Percentiles rank a stretch among this genome's conserved stretches.
phyloP scores from a whole-genome alignment of 1,284 basidiomycete species.

The Chiua sp. region DNA sequence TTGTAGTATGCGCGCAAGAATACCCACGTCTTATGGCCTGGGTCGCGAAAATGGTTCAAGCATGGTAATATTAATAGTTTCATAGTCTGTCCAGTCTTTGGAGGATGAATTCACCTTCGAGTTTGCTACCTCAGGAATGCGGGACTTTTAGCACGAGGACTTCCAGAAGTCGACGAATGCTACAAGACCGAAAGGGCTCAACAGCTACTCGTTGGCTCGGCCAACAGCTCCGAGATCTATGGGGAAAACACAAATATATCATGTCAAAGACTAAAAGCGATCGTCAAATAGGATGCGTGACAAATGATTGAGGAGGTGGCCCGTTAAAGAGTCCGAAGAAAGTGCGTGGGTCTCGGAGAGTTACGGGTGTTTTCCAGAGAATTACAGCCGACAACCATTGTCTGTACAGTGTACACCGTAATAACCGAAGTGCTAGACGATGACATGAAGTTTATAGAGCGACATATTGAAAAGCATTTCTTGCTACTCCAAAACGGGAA shows the following conservation, averaged over 20 bases:
- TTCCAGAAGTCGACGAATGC: background rate
- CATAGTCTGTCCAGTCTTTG: background rate
- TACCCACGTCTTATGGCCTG: background rate
- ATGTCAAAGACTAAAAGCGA: background rate
- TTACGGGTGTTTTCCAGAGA: conserved; percentile 7
- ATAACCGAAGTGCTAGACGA: conserved; percentile 3
- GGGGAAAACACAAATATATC: conserved; percentile 8
- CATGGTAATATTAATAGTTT: background rate
- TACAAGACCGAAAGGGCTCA: background rate
- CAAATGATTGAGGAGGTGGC: background rate
- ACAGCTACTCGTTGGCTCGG: background rate
- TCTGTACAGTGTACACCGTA: conserved; percentile 12
- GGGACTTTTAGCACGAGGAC: background rate
- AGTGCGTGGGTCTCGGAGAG: background rate
- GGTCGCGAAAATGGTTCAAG: conserved; percentile 4
- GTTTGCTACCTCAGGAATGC: background rate
- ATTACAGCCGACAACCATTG: conserved; percentile 1
- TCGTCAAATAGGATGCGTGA: background rate
- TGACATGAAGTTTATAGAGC: conserved; percentile 12
- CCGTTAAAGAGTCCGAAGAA: background rate
- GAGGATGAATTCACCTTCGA: background rate
- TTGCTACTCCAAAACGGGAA: conserved; percentile 1
- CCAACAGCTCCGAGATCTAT: conserved; percentile 1
- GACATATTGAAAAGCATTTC: conserved; percentile 3
- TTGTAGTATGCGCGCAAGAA: conserved; percentile 17